Percentiles rank a stretch among this genome's conserved stretches.
Evolutionary conservation across 495 filamentous ascomycete genomes (phyloP).

Genomic region (Penicillium paxilli): DNA sequence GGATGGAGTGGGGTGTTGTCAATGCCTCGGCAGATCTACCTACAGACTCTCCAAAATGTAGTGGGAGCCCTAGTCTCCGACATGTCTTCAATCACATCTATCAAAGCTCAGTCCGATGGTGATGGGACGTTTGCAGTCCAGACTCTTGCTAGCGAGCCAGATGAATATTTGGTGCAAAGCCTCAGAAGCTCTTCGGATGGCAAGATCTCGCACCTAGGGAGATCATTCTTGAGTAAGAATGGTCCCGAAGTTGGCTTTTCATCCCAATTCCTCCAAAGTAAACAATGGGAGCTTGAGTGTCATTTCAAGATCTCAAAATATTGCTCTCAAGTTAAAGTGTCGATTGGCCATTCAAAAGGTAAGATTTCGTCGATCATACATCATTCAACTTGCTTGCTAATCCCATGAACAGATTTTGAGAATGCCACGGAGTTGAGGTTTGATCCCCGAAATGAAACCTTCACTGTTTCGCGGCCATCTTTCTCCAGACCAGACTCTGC

Average conservation of each 20-base stretch:
- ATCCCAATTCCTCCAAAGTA: background rate
- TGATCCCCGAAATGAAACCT: background rate
- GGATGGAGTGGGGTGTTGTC: constrained; percentile 16
- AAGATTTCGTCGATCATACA: background rate
- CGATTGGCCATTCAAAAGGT: constrained; percentile 3
- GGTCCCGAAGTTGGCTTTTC: background rate
- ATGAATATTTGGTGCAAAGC: background rate
- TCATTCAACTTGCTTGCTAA: background rate
- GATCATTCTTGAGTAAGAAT: background rate
- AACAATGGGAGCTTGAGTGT: constrained; percentile 6
- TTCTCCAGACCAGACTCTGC: background rate
- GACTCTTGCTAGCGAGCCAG: constrained; percentile 5
- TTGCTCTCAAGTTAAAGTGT: constrained; percentile 2
- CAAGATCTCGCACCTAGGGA: background rate
- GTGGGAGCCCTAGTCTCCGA: background rate
- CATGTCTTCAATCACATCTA: background rate
- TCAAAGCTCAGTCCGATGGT: background rate
- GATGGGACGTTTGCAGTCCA: constrained; percentile 1
- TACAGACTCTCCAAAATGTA: constrained; percentile 3
- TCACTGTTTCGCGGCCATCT: background rate
- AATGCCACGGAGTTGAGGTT: background rate
- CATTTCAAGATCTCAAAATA: constrained; percentile 2
- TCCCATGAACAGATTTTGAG: background rate
- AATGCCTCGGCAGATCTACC: constrained; percentile 13
- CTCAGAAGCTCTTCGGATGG: background rate